A percentile compares a stretch with the other conserved stretches of the same genome.
These are phyloP conservation scores for Trichoderma endophyticum DNA, from an alignment of 2,329 filamentous ascomycete species.

Conservation along the genomic window DNA sequence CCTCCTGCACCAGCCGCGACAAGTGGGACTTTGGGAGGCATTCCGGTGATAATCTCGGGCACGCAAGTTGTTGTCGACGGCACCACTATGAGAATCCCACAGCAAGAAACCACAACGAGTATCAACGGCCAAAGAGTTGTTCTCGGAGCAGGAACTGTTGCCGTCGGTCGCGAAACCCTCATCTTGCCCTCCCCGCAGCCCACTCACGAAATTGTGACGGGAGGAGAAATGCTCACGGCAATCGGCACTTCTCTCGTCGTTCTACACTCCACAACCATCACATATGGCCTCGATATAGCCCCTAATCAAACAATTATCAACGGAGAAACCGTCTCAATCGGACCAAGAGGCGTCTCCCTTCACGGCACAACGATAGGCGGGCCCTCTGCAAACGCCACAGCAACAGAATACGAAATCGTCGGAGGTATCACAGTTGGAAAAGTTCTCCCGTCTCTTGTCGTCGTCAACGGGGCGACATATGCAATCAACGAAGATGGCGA, in stretches of 20 bases:
- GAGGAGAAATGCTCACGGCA: constrained; percentile 47
- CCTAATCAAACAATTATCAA: constrained; percentile 41
- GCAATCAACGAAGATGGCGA: constrained; percentile 46
- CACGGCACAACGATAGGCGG: constrained; percentile 45
- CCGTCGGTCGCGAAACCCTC: constrained; percentile 38
- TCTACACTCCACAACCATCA: constrained; percentile 43
- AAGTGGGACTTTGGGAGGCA: constrained; percentile 37
- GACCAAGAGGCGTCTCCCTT: constrained; percentile 42
- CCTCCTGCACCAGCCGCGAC: constrained; percentile 36
- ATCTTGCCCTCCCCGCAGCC: constrained; percentile 34
- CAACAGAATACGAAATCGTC: constrained; percentile 45
- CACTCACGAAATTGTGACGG: constrained; percentile 45
- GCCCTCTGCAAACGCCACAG: constrained; percentile 31
- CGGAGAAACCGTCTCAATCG: constrained; percentile 51
- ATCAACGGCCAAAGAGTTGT: constrained; percentile 35
- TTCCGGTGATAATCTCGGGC: constrained; percentile 42
- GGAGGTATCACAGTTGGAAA: constrained; percentile 53
- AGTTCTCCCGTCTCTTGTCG: constrained; percentile 45
- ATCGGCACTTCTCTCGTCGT: constrained; percentile 41
- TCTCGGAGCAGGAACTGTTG: constrained; percentile 35
- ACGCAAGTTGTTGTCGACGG: constrained; percentile 42
- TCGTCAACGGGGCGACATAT: constrained; percentile 51
- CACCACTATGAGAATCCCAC: constrained; percentile 42
- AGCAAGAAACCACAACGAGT: constrained; percentile 30
- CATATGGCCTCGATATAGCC: constrained; percentile 40